Evolutionary conservation across 1,284 basidiomycete species (phyloP), one percentile per base, ranked within the genome.

Genomic region (Cutaneotrichosporon sp.): DNA sequence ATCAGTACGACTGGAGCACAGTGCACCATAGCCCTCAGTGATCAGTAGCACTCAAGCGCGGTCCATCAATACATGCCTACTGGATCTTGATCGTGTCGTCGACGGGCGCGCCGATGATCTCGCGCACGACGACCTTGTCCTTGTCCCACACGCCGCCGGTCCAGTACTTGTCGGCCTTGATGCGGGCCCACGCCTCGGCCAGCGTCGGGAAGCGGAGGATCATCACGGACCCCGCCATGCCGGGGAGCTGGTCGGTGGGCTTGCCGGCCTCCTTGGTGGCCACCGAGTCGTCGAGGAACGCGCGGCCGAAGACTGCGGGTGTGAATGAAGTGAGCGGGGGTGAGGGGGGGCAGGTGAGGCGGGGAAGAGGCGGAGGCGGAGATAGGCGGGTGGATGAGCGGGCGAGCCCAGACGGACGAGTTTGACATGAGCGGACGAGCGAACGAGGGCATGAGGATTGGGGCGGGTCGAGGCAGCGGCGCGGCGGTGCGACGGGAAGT

Each of bases 91-190:
- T 57, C 1, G 66, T 67, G 52, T 59, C 66, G 54, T 67, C 66
- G 27, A 58, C 54, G 16, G 60, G 58, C 20, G 38, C 52, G 20
- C 56, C 64, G 18, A 75, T 69, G 46, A 78, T 72, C 71, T 78
- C 73, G 4, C 64, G 61, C 31, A 79, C 69, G 16, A 57, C 49
- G 7, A 65, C 64, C 50, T 65, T 68, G 27, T 75, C 76, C 64
- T 70, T 65, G 67, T 79, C 76, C 78, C 78, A 79, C 9, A 79
- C 74, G 22, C 75, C 75, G 18, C 62, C 72, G 9, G 71, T 74
- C 73, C 74, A 79, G 64, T 79, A 79, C 50, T 73, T 67, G 61
- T 79, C 78, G 6, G 61, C 60, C 64, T 72, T 74, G 56, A 79
- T 69, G 54, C 75, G 62, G 33, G 66, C 65, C 76, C 75, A 78